These are phyloP conservation scores for Penicillium decumbens DNA, from an alignment of 2,329 filamentous ascomycete genomes.

Conservation along the genomic window DNA sequence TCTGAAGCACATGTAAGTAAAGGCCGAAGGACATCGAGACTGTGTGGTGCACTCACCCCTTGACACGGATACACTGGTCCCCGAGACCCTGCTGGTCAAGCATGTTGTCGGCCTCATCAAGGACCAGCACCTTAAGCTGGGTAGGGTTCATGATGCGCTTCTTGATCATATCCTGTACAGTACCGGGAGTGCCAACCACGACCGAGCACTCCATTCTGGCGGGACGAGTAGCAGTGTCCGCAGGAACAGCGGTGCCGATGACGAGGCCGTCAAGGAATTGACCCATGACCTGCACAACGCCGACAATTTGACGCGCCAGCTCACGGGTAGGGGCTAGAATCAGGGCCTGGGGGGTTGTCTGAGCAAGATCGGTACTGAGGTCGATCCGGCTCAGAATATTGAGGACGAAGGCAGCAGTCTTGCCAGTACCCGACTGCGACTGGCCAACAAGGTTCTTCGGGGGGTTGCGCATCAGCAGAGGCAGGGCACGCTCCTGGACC, in stretches of 20 bases:
- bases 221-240: conserved; percentile 63
- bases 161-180: conserved; percentile 80
- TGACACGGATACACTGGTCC: conserved; percentile 89
- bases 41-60: conserved; percentile 56
- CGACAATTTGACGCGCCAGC: conserved; percentile 87
- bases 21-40: neutral
- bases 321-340: conserved; percentile 85
- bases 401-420: conserved; percentile 93
- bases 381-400: conserved; percentile 87
- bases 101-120: conserved; percentile 99
- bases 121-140: conserved; percentile 73
- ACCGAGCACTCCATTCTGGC: conserved; percentile 69
- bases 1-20: conserved; percentile 46
- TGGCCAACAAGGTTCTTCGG: conserved; percentile 93
- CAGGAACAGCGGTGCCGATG: conserved; percentile 78
- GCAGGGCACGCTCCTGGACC: conserved; percentile 91
- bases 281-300: conserved; percentile 78
- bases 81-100: conserved; percentile 90
- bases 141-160: conserved; percentile 67
- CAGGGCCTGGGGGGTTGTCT: conserved; percentile 67
- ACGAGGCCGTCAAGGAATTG: conserved; percentile 71
- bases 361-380: conserved; percentile 56
- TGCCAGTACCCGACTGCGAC: conserved; percentile 98
- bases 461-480: conserved; percentile 80
- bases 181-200: conserved; percentile 90